A percentile compares a stretch with the other conserved stretches of the same genome.
phyloP scores from a whole-genome alignment of 208 protist species.

The Wallacemonas sp. region DNA sequence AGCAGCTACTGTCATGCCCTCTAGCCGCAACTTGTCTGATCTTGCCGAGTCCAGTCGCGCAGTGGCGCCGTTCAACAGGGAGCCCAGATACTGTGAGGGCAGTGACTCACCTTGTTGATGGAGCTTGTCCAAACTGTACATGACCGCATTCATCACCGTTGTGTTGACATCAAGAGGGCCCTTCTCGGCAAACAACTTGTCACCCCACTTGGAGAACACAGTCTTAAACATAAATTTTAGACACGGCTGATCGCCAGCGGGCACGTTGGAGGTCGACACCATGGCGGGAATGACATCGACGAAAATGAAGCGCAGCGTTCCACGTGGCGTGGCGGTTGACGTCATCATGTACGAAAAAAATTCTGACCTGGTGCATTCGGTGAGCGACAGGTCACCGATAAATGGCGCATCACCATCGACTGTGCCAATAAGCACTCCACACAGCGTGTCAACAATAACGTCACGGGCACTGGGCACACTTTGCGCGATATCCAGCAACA shows the following conservation, averaged over 20 bases:
- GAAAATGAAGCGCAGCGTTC: constrained; percentile 33
- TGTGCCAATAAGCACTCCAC: constrained; percentile 6
- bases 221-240: constrained; percentile 23
- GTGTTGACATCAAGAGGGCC: constrained; percentile 39
- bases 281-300: constrained; percentile 22
- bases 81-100: constrained; percentile 31
- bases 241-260: not conserved
- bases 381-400: not conserved
- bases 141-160: constrained; percentile 47
- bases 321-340: constrained; percentile 19
- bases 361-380: not conserved
- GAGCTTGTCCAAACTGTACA: constrained; percentile 59
- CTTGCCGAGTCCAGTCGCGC: constrained; percentile 42
- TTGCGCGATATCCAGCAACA: not conserved
- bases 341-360: constrained; percentile 12
- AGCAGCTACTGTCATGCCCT: constrained; percentile 38
- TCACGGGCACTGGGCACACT: not conserved
- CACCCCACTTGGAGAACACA: constrained; percentile 45
- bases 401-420: not conserved
- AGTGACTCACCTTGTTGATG: constrained; percentile 24
- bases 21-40: constrained; percentile 19
- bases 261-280: not conserved
- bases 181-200: constrained; percentile 37
- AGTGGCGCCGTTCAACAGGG: constrained; percentile 53
- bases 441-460: constrained; percentile 18